Evolutionary conservation across 345 rosid species (phyloP), one percentile per base, ranked within the genome.

Genomic region (Anacardium occidentale): DNA sequence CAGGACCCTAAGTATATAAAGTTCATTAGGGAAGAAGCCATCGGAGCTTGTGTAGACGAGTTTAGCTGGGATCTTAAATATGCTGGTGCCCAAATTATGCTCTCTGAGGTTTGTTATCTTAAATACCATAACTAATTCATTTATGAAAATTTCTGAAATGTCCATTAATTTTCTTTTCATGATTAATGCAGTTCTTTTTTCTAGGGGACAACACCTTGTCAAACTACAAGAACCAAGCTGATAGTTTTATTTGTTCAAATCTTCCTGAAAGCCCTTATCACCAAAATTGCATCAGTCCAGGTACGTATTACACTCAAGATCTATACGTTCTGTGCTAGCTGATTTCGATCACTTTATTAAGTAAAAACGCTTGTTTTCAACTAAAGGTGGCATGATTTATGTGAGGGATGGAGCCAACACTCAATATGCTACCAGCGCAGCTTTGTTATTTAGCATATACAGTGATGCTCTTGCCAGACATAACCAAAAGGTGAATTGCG

Each of bases 11-110:
- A 18, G 8, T 91, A 87, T 74, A 22, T 94, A 26, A 60, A 82
- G 47, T 88, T 65, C 82, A 37, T 92, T 14, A 74, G 69, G 59
- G 89, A 85, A 15, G 97, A 92, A 51, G 77, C 90, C 29, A 80
- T 84, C 37, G 83, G 83, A 72, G 91, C 84, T 6, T 57, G 63
- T n/a, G 97, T 94, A 0, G 75, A 86, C 0, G 98, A 94, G 81
- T 94, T 90, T 64, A 90, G 93, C 64, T 94, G 98, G 98, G 98
- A 94, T 75, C 95, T 92, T 64, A 94, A 94, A 66, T 94, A 81
- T 68, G 96, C 97, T 0, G 99, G 98, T 22, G 87, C 89, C 1
- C 98, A 94, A 69, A 54, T 94, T 62, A 86, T 94, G 25, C 83
- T 92, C 17, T 76, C 91, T 10, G 76, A 88, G 93, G 98, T 90